Evolutionary conservation across 495 filamentous ascomycete species (phyloP).

Genomic region (Podospora pseudoanserina): DNA sequence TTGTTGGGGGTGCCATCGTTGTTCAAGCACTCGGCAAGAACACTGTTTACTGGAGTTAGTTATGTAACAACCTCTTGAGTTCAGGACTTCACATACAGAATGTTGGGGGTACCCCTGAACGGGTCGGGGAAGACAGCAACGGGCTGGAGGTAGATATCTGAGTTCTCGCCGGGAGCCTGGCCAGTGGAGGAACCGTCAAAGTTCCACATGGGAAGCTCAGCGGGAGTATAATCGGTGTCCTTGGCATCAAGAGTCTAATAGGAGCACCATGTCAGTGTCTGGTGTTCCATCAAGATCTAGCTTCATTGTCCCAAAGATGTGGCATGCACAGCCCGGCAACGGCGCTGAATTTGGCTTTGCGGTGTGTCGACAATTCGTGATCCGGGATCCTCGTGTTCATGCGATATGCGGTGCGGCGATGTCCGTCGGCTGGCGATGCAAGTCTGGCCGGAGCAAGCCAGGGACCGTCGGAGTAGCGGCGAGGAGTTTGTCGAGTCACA

Average conservation of each 20-base stretch:
- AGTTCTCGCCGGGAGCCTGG: conserved; percentile 94
- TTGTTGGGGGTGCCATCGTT: conserved; percentile 95
- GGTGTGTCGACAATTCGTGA: not conserved
- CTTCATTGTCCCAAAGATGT: conserved; percentile 7
- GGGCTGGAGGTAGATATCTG: conserved; percentile 90
- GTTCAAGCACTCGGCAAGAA: conserved; percentile 95
- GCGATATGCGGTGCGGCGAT: not conserved
- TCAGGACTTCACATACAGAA: conserved; percentile 48
- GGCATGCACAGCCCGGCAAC: not conserved
- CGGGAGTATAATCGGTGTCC: conserved; percentile 48
- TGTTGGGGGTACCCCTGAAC: conserved; percentile 78
- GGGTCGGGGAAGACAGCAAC: conserved; percentile 89
- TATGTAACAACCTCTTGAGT: conserved; percentile 25
- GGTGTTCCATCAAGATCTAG: conserved; percentile 10
- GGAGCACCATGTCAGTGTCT: conserved; percentile 20
- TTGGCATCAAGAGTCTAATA: conserved; percentile 72
- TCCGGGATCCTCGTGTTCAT: not conserved
- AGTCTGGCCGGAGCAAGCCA: not conserved
- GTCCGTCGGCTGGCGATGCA: not conserved
- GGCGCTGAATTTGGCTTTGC: not conserved
- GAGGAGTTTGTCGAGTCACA: conserved; percentile 6
- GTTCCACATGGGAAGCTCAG: conserved; percentile 97
- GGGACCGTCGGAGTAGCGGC: not conserved
- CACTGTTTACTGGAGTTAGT: conserved; percentile 39
- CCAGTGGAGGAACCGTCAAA: conserved; percentile 95